Evolutionary conservation across 805 yeast genomes (phyloP), one percentile per base, ranked within the genome.

Genomic region (Candida hungchunana): DNA sequence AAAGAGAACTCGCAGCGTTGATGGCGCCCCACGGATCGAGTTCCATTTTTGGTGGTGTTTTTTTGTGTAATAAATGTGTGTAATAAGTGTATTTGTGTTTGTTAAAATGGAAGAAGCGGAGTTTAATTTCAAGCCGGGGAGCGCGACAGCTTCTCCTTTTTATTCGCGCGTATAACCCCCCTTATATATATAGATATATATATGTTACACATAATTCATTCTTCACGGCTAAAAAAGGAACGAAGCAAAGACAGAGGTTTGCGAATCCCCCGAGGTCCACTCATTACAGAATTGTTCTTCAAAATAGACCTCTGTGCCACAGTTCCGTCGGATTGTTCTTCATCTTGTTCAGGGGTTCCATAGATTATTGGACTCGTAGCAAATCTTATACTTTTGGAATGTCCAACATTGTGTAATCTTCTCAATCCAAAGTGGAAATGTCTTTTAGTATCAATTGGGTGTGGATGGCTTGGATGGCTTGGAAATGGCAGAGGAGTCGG

Each of bases 401-500:
- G n/a, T n/a, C n/a, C n/a, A n/a, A n/a, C n/a, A n/a, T n/a, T n/a
- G n/a, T 30, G 32, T 3, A 32, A 22, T 25, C 40, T 29, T 26
- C 31, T 19, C 13, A 36, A 12, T 7, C 41, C 38, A 16, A 29
- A 23, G n/a, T n/a, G n/a, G 12, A 33, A 8, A 14, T 26, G 23
- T 18, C 31, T 25, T 15, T 21, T 31, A 15, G 15, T 5, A 4
- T 13, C 12, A 39, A 32, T 14, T n/a, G n/a, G n/a, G n/a, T n/a
- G 24, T 9, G 15, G 32, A 7, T 35, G 34, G 27, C 29, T 32
- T 7, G 13, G 22, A 8, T 26, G 18, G 8, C 14, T 15, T 7
- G 43, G 39, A 7, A 40, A 18, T 16, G 52, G 52, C 1, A 49
- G 43, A 5, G 51, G 49, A 2, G 43, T 39, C n/a, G 40, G 28